Conservation (phyloP, 129 eudicot genomes). For the Pittosporum tobira region DNA sequence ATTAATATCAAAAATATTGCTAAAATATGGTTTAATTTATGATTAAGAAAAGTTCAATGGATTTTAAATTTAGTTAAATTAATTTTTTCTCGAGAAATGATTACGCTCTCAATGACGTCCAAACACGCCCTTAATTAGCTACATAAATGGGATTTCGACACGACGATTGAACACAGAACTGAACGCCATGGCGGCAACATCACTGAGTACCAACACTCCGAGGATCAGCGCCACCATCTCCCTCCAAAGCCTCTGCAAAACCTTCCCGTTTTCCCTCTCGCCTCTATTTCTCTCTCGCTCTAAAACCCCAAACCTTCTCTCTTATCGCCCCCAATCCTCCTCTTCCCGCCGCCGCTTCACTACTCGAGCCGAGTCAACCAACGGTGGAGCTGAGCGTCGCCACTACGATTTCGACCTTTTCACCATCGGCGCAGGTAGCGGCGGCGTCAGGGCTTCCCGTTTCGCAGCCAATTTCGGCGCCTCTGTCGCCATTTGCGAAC, state of each 20-base stretch:
- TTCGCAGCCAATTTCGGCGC: conserved; percentile 94
- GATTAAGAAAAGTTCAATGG: too few relatives aligned
- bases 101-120: too few relatives aligned
- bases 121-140: too few relatives aligned
- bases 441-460: conserved; percentile 98
- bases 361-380: conserved; percentile 50
- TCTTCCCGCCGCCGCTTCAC: conserved; percentile 29
- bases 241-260: conserved; percentile 34
- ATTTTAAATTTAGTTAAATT: too few relatives aligned
- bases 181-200: conserved; percentile 32
- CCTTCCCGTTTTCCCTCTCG: conserved; percentile 18
- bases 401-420: conserved; percentile 80
- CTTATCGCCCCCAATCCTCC: conserved; percentile 1
- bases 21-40: too few relatives aligned
- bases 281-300: conserved; percentile 22
- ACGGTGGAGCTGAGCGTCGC: conserved; percentile 58
- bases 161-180: too few relatives aligned
- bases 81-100: too few relatives aligned
- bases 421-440: conserved; percentile 96
- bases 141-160: too few relatives aligned
- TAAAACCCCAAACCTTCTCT: conserved; percentile 24
- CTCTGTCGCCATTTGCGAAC: conserved; percentile 86
- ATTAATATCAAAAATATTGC: too few relatives aligned
- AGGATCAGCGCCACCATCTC: conserved; percentile 43
- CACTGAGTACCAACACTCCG: conserved; percentile 51